phyloP scores from a whole-genome alignment of 768 basidiomycete genomes.

The Lyophyllum decastes region DNA sequence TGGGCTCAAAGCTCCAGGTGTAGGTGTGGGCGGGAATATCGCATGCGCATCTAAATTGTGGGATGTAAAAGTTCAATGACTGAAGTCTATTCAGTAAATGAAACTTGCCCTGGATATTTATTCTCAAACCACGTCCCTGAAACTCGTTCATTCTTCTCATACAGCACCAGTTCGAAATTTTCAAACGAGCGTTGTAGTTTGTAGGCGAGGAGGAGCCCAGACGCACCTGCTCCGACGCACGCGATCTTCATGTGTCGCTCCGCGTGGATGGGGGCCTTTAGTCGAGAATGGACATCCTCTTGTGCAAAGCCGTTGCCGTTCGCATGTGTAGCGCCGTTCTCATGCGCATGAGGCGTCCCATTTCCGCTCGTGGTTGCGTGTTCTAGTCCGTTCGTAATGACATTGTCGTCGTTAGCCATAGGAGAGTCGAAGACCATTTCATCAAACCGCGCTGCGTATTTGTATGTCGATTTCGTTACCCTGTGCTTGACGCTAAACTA shows the following conservation, averaged over 20 bases:
- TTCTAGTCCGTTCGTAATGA: background rate
- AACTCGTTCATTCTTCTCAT: conserved; percentile 34
- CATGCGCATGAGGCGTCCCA: background rate
- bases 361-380: background rate
- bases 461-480: too few relatives aligned
- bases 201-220: conserved; percentile 31
- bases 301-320: background rate
- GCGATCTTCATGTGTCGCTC: conserved; percentile 29
- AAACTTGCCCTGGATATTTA: conserved; percentile 33
- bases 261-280: conserved; percentile 26
- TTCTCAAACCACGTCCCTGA: conserved; percentile 38
- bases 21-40: conserved; percentile 34
- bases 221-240: conserved; percentile 37
- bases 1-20: conserved; percentile 34
- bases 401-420: background rate
- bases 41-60: conserved; percentile 30
- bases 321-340: background rate
- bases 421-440: too few relatives aligned
- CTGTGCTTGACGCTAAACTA: too few relatives aligned
- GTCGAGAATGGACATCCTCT: background rate
- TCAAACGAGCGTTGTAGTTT: conserved; percentile 36
- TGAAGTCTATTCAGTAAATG: background rate
- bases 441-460: too few relatives aligned
- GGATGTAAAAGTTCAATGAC: background rate
- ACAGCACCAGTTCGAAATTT: conserved; percentile 30